Evolutionary conservation across 2,329 filamentous ascomycete species (phyloP), one percentile per base, ranked within the genome.

Genomic region (Dothistroma septosporum): DNA sequence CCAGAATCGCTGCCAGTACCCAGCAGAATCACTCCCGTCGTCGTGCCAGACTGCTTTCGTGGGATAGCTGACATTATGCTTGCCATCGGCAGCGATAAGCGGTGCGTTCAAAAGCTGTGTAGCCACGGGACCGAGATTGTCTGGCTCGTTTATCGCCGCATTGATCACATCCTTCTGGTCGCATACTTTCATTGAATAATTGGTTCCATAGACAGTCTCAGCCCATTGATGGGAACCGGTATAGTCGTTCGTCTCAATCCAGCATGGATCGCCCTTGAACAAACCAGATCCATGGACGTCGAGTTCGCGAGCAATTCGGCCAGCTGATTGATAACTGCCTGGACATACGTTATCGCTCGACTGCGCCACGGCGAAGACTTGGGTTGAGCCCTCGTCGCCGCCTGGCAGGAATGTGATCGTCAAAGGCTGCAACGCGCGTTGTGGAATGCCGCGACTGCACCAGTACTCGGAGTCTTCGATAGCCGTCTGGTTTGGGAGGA

Each of bases 291-390:
- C 59, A 32, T 22, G 16, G 22, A 50, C 9, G 32, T 61, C 55
- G 12, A 58, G 41, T 32, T 58, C 37, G 22, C 59, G 59, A 28
- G 59, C 59, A 33, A 61, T 55, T 11, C 59, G 55, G 19, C 59
- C 59, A 55, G 59, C 59, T 21, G 59, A 57, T 33, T 61, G 49
- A 14, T 24, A 61, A 28, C 21, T 21, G 19, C 59, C 59, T 4
- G 59, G 59, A 55, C 59, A 61, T 41, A 52, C 52, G 44, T 61
- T 61, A 50, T 61, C 59, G 55, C 59, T 61, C n/a, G 59, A 61
- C 28, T 61, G 59, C 41, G 59, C 59, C 24, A 61, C 59, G 16
- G 59, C 59, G 44, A 35, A 61, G 19, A 54, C 55, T 47, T 56
- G 46, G 32, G 22, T 19, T 11, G 59, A 61, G 11, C 55, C 49